Base-by-base conservation (phyloP, 2,329 filamentous ascomycete species). In the Diaporthe ampelina region DNA sequence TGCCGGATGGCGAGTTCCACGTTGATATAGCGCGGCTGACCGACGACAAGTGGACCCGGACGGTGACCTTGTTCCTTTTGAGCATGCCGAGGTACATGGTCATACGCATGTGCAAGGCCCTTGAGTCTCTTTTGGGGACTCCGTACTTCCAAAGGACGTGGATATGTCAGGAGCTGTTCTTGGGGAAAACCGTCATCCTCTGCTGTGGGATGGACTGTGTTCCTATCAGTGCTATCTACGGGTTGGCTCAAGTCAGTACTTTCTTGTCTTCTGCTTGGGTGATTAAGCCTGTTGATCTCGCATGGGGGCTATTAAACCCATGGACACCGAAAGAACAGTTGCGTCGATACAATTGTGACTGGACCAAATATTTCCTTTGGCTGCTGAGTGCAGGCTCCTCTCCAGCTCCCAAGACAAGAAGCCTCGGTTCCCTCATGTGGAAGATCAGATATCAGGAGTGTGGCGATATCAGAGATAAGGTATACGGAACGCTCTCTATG, bases 341-440 rank as follows among this genome's bases (percentile, higher is more conserved):
- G 26, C 57, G 57, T 9, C 11, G 17, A 15, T 40, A 37, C 32
- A 4, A 15, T 21, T 40, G 57, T 11, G 11, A 5, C 1, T 40
- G 32, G 57, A 59, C 35, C 10, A 59, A 2, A 17, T 59, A 59
- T 17, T 59, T 40, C 2, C 57, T 59, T 9, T 59, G 56, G 56
- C 32, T 58, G 4, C 32, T 58, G 19, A 6, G 19, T 58, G 29
- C 32, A 37, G 56, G 56, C 19, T 58, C 56, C 21, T 58, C 56
- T 11, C 21, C 29, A 13, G 17, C 24, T 1, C 56, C 56, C n/a
- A 32, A n/a, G 10, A n/a, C 3, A 37, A 37, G 56, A 58, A 21
- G 19, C 56, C 56, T 58, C 6, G 56, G 56, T 4, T 58, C 56
- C 19, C 56, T 58, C 7, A 58, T 58, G 56, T 58, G 56, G 56